Percentiles rank a stretch among this genome's conserved stretches.
These are phyloP conservation scores for Verbena officinalis DNA, from an alignment of 257 asterid species.

Conservation along the genomic window DNA sequence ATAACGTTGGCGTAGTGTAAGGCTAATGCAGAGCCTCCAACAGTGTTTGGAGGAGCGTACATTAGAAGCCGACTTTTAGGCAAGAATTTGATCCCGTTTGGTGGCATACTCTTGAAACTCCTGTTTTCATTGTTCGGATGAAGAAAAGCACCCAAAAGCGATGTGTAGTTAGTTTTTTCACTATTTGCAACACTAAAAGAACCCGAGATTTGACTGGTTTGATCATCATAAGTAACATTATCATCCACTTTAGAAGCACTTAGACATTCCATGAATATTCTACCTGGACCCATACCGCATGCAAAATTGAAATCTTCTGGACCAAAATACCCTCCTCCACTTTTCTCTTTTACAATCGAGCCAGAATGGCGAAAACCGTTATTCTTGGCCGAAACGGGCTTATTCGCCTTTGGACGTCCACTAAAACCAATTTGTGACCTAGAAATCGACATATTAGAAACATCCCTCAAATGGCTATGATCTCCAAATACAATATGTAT, in stretches of 20 bases:
- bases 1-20: conserved; percentile 86
- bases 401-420: conserved; percentile 37
- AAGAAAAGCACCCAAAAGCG: conserved; percentile 29
- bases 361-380: conserved; percentile 34
- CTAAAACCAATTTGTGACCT: conserved; percentile 38
- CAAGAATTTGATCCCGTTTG: conserved; percentile 35
- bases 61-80: conserved; percentile 46
- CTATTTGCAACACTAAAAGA: conserved; percentile 48
- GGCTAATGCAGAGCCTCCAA: conserved; percentile 91
- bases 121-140: conserved; percentile 31
- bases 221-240: conserved; percentile 50
- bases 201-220: conserved; percentile 61
- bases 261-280: conserved; percentile 77
- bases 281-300: conserved; percentile 82
- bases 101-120: conserved; percentile 31
- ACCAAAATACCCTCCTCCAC: conserved; percentile 53
- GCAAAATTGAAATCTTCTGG: conserved; percentile 67
- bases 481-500: conserved; percentile 53
- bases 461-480: conserved; percentile 29
- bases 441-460: conserved; percentile 27
- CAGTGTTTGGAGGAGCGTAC: conserved; percentile 60
- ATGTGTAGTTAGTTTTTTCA: conserved; percentile 41
- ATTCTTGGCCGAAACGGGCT: conserved; percentile 37
- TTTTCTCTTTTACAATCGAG: conserved; percentile 37
- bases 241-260: conserved; percentile 59